These are phyloP conservation scores for Cercophora newfieldiana DNA, from an alignment of 495 filamentous ascomycete species.

Conservation along the genomic window DNA sequence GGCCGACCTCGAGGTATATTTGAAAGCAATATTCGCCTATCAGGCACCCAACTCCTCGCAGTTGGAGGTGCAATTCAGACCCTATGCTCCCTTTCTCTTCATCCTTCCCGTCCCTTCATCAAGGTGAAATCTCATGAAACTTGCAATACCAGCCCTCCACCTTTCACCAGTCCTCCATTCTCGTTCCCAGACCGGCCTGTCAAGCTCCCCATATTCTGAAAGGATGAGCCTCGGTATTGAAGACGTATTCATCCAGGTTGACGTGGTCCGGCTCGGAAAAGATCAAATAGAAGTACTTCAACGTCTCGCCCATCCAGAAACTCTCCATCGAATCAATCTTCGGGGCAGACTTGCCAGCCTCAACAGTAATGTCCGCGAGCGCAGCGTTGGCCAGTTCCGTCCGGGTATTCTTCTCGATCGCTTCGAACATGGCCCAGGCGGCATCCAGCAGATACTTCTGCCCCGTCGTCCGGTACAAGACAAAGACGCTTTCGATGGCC, in stretches of 20 bases:
- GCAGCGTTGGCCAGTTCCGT: slow-evolving; percentile 59
- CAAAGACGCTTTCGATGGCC: slow-evolving; percentile 70
- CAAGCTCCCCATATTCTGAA: too few relatives aligned
- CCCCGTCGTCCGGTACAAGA: slow-evolving; percentile 73
- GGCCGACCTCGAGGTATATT: too few relatives aligned
- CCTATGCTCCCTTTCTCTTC: too few relatives aligned
- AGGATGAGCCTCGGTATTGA: slow-evolving; percentile 87
- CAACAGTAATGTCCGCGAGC: slow-evolving; percentile 50
- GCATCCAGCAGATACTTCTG: slow-evolving; percentile 59
- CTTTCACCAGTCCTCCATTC: too few relatives aligned
- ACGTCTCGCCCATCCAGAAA: slow-evolving; percentile 51
- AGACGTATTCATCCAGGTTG: slow-evolving; percentile 71
- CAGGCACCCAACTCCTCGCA: too few relatives aligned
- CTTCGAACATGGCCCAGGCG: slow-evolving; percentile 75
- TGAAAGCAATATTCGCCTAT: too few relatives aligned
- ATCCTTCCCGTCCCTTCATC: too few relatives aligned
- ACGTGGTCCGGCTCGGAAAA: slow-evolving; percentile 72
- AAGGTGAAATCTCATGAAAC: too few relatives aligned
- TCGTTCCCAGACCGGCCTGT: too few relatives aligned
- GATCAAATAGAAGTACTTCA: slow-evolving; percentile 69
- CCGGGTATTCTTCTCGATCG: slow-evolving; percentile 59
- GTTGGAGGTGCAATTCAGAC: too few relatives aligned
- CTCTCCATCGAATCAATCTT: slow-evolving; percentile 33
- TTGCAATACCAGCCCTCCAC: too few relatives aligned
- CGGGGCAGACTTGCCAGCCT: slow-evolving; percentile 26